phyloP scores from a whole-genome alignment of 306 rosid species.

The Carpinus fangiana region DNA sequence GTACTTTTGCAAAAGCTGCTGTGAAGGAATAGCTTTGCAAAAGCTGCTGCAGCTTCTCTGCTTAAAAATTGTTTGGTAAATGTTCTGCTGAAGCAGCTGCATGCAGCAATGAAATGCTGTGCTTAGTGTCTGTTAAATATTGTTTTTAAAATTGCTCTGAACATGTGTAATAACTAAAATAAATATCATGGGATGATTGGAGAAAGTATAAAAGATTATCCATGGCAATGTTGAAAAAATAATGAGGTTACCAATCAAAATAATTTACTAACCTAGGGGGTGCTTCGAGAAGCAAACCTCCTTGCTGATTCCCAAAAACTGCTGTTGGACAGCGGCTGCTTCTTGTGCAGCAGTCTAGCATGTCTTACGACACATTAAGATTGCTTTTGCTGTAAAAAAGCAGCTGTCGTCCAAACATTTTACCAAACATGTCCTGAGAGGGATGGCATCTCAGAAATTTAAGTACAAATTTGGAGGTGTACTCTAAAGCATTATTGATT shows the following conservation, averaged over 20 bases:
- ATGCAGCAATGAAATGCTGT: neutral
- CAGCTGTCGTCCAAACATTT: neutral
- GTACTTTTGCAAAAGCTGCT: neutral
- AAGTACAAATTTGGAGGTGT: neutral
- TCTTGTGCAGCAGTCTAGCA: neutral
- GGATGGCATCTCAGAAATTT: constrained; percentile 18
- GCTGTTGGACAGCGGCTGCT: neutral
- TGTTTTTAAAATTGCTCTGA: neutral
- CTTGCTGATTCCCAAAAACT: neutral
- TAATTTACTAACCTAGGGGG: neutral
- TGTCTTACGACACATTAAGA: neutral
- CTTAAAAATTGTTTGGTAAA: neutral
- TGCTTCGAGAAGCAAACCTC: neutral
- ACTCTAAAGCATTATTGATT: constrained; percentile 26
- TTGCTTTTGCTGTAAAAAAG: neutral
- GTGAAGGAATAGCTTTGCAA: neutral
- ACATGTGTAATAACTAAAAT: neutral
- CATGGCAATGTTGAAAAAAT: neutral
- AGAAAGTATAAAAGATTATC: neutral
- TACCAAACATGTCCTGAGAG: constrained; percentile 4
- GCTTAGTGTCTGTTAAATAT: neutral
- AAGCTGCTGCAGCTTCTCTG: neutral
- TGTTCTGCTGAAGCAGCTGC: neutral
- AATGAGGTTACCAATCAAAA: neutral
- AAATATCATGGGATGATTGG: neutral